Evolutionary conservation across 768 basidiomycete genomes (phyloP).

Genomic region (Lentinus brumalis): DNA sequence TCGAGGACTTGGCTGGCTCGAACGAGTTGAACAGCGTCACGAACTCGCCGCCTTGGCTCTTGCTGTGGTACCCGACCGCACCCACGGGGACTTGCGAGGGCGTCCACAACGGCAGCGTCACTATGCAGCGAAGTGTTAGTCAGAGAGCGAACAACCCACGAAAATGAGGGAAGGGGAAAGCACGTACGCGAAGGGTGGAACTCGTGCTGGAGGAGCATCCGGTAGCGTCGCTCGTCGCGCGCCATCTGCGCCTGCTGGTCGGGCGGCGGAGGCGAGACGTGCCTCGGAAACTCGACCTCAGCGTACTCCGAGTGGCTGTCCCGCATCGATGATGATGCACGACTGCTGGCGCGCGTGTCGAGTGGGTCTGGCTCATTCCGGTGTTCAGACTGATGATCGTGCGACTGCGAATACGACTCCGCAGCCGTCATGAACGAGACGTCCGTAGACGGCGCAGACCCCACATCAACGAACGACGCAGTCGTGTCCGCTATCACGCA

Average conservation of each 20-base stretch:
- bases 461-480: constrained; percentile 18
- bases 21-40: constrained; percentile 73
- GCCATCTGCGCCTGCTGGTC: constrained; percentile 29
- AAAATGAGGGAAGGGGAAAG: not conserved
- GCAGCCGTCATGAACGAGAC: constrained; percentile 23
- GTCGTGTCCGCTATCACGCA: constrained; percentile 18
- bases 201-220: constrained; percentile 63
- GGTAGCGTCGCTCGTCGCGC: constrained; percentile 67
- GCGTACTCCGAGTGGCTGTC: constrained; percentile 6
- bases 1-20: constrained; percentile 48
- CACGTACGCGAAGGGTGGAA: constrained; percentile 68
- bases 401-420: constrained; percentile 11
- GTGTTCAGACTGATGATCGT: not conserved
- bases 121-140: constrained; percentile 13
- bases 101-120: constrained; percentile 62
- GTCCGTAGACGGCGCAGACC: constrained; percentile 19
- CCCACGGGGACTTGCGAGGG: constrained; percentile 66
- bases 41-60: constrained; percentile 64
- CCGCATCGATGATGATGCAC: constrained; percentile 13
- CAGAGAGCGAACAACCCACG: not conserved
- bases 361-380: not conserved
- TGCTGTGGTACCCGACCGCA: constrained; percentile 73
- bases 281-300: constrained; percentile 11
- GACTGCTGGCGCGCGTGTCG: constrained; percentile 13
- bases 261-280: constrained; percentile 22